Base-by-base conservation (phyloP, 2,329 filamentous ascomycete species). In the Karstenula rhodostoma region DNA sequence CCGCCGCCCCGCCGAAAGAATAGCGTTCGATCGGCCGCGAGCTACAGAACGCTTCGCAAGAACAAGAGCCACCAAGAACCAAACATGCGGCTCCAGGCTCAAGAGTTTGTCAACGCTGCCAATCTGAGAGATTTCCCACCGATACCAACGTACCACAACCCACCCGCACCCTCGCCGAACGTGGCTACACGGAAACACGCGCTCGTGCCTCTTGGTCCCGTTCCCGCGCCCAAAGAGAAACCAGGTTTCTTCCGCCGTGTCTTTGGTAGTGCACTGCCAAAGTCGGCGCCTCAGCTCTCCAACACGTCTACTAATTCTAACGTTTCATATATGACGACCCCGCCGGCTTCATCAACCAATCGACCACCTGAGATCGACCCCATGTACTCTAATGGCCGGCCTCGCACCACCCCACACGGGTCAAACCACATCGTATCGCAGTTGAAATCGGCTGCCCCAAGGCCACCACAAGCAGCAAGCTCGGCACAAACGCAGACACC, bases 231-330 rank as follows among this genome's bases (percentile, higher is more conserved):
- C 58, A 75, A 83, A 55, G 92, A 90, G 92, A 71, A 89, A 59
- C 91, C 87, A 9, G 94, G 95, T 22, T 98, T 99, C 82, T 98
- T 98, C 82, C 89, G 93, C 69, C 88, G 94, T 64, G 91, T 98
- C 42, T 98, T 98, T 81, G 92, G 90, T 37, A 74, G 73, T 43
- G 67, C 69, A 42, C 90, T 89, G 10, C 87, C 90, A 37, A 91
- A 85, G 73, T 85, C 79, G 51, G 66, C 69, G 55, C 43, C 70
- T 15, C 74, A 83, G 76, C 64, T 74, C 72, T 63, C 70, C 33
- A 58, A 58, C 40, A 51, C 61, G 4, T 56, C 69, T n/a, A 59
- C 59, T 42, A 68, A 60, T 48, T 59, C 67, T 9, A 69, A 58
- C 23, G 50, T 53, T 46, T 56, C 68, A 9, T 65, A 68, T 22